phyloP scores from a whole-genome alignment of 2,329 filamentous ascomycete species.

The Dactylellina sp. region DNA sequence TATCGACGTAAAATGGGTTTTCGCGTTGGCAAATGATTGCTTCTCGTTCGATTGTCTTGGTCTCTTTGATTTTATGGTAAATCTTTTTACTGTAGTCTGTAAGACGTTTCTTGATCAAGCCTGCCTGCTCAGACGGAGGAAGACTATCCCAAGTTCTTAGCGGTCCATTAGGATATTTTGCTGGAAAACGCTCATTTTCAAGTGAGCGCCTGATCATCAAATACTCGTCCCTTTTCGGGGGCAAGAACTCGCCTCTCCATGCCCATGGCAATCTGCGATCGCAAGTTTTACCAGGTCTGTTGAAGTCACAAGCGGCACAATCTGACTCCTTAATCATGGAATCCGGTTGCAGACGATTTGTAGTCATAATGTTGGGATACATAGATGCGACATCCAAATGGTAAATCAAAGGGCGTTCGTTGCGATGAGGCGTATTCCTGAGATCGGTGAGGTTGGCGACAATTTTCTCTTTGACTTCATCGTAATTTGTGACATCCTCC shows the following conservation, averaged over 20 bases:
- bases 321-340: constrained; percentile 99
- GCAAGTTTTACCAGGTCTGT: constrained; percentile 95
- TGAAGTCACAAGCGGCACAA: constrained; percentile 98
- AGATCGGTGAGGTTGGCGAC: constrained; percentile 75
- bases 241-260: constrained; percentile 97
- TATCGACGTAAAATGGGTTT: constrained; percentile 98
- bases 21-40: constrained; percentile 98
- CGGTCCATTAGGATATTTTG: constrained; percentile 77
- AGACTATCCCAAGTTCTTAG: constrained; percentile 83
- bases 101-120: constrained; percentile 83
- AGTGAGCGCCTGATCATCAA: constrained; percentile 97
- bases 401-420: constrained; percentile 90
- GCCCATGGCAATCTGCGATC: constrained; percentile 95
- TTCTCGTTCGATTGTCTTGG: constrained; percentile 89
- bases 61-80: constrained; percentile 98
- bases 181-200: constrained; percentile 92
- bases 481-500: constrained; percentile 83
- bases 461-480: constrained; percentile 87
- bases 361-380: constrained; percentile 99
- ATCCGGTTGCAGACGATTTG: constrained; percentile 94
- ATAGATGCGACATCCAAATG: constrained; percentile 98
- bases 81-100: constrained; percentile 97
- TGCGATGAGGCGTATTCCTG: constrained; percentile 84
- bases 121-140: constrained; percentile 82
- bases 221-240: constrained; percentile 96